Conservation (phyloP, 2,329 filamentous ascomycete genomes). For the Laburnicola sp. region DNA sequence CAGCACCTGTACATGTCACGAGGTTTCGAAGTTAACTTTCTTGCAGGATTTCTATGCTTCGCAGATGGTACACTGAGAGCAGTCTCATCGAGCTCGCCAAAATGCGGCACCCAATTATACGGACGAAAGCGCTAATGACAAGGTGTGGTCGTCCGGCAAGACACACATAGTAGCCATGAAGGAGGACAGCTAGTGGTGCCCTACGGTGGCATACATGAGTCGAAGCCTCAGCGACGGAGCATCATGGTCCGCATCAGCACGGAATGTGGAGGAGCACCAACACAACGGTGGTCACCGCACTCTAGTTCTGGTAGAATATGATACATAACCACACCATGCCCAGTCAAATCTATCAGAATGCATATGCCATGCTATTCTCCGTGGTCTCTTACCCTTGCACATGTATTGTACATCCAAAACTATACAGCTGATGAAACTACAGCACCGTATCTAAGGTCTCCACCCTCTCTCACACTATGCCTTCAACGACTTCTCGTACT, state of each 20-base stretch:
- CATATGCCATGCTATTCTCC: not conserved
- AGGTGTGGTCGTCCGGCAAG: too few species aligned
- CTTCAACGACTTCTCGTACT: conserved; percentile 50
- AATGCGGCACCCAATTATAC: too few species aligned
- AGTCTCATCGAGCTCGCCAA: not conserved
- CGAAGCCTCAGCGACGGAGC: too few species aligned
- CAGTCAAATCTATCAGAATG: not conserved
- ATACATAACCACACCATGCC: not conserved
- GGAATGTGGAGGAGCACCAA: too few species aligned
- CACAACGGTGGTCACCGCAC: too few species aligned
- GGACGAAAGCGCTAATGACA: too few species aligned
- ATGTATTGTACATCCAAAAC: conserved; percentile 2
- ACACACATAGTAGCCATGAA: too few species aligned
- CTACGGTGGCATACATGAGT: too few species aligned
- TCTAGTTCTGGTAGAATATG: not conserved
- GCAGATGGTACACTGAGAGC: conserved; percentile 42
- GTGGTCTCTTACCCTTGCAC: not conserved
- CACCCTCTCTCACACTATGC: not conserved
- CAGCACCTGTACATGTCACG: not conserved
- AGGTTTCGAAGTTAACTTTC: not conserved
- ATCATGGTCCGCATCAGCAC: too few species aligned
- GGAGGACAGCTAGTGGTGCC: too few species aligned
- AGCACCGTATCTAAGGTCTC: too few species aligned
- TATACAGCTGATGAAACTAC: not conserved
- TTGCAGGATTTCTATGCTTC: conserved; percentile 30